Conservation (phyloP, 192 early-diverging fungal species). For the Coemansia sp. region DNA sequence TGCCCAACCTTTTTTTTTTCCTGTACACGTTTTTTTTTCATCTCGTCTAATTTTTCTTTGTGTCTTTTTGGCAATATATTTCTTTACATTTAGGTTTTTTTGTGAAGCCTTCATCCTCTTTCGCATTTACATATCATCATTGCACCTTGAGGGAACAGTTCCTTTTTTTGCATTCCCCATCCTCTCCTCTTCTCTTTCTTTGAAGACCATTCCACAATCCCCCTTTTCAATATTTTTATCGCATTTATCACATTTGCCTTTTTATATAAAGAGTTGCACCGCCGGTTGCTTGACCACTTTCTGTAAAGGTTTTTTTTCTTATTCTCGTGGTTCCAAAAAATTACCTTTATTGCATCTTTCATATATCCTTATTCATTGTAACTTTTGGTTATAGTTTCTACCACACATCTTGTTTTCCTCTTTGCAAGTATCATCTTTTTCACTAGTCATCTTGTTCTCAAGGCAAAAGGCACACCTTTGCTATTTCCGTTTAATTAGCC, state of each 20-base stretch:
- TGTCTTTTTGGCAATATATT: constrained; percentile 2
- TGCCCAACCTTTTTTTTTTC: not conserved
- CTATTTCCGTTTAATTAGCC: too few species aligned
- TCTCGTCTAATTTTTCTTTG: constrained; percentile 1
- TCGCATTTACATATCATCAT: constrained; percentile 1
- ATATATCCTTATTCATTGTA: constrained; percentile 1
- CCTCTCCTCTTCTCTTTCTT: not conserved
- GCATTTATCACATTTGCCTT: not conserved
- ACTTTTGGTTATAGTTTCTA: not conserved
- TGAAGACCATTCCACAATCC: not conserved
- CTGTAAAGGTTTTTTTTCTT: not conserved
- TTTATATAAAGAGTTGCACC: not conserved
- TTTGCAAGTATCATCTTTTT: not conserved
- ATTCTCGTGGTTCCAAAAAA: not conserved
- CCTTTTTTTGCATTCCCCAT: not conserved
- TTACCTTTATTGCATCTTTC: constrained; percentile 7
- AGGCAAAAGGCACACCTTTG: not conserved
- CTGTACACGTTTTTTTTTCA: not conserved
- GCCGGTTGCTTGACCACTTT: not conserved
- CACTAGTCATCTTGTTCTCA: not conserved
- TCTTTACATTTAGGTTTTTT: constrained; percentile 1
- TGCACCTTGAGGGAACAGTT: not conserved
- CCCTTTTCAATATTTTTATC: not conserved
- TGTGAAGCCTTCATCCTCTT: constrained; percentile 1
- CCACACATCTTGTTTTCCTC: not conserved